Base-by-base conservation (phyloP, 805 yeast species). In the Candida loeiensis region DNA sequence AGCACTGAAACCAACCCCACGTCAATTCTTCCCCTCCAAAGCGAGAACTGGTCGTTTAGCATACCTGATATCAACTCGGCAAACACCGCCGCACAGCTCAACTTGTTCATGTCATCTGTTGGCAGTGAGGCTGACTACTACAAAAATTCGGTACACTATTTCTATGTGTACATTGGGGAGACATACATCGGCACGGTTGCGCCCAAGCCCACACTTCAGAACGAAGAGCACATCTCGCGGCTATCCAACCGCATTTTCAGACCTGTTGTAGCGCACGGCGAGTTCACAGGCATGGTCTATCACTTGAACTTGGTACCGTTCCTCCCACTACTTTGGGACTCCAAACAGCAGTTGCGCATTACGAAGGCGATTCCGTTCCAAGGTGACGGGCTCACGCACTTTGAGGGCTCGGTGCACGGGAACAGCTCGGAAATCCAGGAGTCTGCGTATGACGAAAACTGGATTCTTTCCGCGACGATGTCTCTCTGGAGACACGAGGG, bases 181-280 rank as follows among this genome's bases (percentile, higher is more conserved):
- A 36, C 49, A 17, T 58, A 45, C 38, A 43, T 58, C 30, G 47
- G 53, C 13, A 43, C 61, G 2, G 42, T 58, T 18, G 39, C 50
- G 25, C 65, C 65, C 35, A 55, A 58, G 40, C 63, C 65, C 34
- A 45, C 52, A 18, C 50, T 57, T 39, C 55, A 48, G 50, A 59
- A 55, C 37, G 45, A 61, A n/a, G 53, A 56, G 26, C 34, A 41
- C 6, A 22, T 50, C n/a, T 48, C 53, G 29, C 47, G 45, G 27
- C 38, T 49, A 29, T 35, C 54, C 8, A 19, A 27, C 9, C 39
- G 45, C 24, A 37, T 16, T 15, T 59, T 54, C 51, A 36, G 41
- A 26, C 65, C 65, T 13, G 40, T 59, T 11, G 65, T 52, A 38
- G 58, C 58, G 13, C 33, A 45, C 31, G 62, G 63, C 35, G 36